phyloP scores from a whole-genome alignment of 805 yeast species.

The Lipomyces chichibuensis region DNA sequence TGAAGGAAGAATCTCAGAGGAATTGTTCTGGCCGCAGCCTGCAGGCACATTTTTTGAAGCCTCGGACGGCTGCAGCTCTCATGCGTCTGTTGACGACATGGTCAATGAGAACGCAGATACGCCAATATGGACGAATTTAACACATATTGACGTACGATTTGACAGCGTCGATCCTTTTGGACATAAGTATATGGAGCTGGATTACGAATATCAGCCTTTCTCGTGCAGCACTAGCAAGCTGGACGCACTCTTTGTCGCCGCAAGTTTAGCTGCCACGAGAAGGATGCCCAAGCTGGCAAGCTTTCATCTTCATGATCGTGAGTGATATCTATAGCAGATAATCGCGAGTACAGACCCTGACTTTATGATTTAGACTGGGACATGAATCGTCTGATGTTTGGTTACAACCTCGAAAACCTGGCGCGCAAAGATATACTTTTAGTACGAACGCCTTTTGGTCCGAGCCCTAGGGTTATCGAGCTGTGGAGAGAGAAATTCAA shows the following conservation, averaged over 20 bases:
- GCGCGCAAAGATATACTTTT: neutral
- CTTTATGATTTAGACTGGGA: neutral
- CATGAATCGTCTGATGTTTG: conserved; percentile 1
- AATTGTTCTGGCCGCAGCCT: conserved; percentile 1
- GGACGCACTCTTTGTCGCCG: neutral
- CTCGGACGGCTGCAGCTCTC: neutral
- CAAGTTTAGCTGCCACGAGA: neutral
- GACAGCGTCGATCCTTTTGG: neutral
- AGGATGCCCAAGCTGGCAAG: neutral
- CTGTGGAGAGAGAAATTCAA: neutral
- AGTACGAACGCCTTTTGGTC: neutral
- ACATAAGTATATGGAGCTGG: neutral
- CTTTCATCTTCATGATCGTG: neutral
- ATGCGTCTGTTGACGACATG: neutral
- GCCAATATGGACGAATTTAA: neutral
- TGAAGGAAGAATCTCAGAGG: neutral
- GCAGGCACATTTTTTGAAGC: neutral
- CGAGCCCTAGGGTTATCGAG: neutral
- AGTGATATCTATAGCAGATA: neutral
- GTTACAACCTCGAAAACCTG: neutral
- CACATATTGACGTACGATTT: neutral
- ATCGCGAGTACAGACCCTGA: neutral
- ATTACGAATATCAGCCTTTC: neutral
- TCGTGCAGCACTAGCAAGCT: neutral
- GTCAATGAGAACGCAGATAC: neutral